Percentiles rank a stretch among this genome's conserved stretches.
These are phyloP conservation scores for Phylloporus sp. DNA, from an alignment of 768 basidiomycete species.

Conservation along the genomic window DNA sequence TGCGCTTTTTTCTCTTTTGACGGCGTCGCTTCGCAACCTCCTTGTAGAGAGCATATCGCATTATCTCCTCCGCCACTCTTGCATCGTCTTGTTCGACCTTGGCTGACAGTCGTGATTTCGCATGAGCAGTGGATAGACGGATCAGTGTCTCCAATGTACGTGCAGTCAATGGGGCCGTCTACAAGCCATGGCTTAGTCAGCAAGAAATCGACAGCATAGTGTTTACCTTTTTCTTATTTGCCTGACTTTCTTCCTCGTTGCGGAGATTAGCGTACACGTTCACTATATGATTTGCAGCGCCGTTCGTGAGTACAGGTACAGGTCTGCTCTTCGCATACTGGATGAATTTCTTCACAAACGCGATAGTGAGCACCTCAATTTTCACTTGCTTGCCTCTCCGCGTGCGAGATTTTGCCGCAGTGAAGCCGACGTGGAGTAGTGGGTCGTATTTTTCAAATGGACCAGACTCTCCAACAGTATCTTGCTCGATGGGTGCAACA, in stretches of 20 bases:
- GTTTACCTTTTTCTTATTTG: conserved; percentile 78
- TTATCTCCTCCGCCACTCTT: conserved; percentile 85
- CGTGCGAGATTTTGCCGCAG: conserved; percentile 43
- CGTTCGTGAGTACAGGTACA: conserved; percentile 82
- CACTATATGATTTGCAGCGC: conserved; percentile 91
- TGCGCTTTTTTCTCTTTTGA: conserved; percentile 75
- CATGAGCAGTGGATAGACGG: conserved; percentile 96
- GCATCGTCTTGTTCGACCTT: conserved; percentile 87
- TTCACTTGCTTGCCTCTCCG: conserved; percentile 56
- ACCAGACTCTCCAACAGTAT: conserved; percentile 40
- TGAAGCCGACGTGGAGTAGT: conserved; percentile 82
- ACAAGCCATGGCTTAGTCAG: conserved; percentile 13
- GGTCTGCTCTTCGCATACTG: conserved; percentile 93
- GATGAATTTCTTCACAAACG: conserved; percentile 97
- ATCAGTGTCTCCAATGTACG: conserved; percentile 98
- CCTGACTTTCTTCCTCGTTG: conserved; percentile 82
- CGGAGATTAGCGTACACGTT: conserved; percentile 86
- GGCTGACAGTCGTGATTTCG: conserved; percentile 84
- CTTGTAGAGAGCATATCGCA: conserved; percentile 96
- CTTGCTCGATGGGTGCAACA: conserved; percentile 35
- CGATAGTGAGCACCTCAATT: conserved; percentile 84
- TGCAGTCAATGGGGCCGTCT: conserved; percentile 97
- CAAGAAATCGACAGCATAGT: neutral
- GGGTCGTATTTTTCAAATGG: conserved; percentile 98
- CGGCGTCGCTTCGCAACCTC: conserved; percentile 80